These are phyloP conservation scores for Hirschfeldia incana DNA, from an alignment of 345 rosid genomes.

Conservation along the genomic window DNA sequence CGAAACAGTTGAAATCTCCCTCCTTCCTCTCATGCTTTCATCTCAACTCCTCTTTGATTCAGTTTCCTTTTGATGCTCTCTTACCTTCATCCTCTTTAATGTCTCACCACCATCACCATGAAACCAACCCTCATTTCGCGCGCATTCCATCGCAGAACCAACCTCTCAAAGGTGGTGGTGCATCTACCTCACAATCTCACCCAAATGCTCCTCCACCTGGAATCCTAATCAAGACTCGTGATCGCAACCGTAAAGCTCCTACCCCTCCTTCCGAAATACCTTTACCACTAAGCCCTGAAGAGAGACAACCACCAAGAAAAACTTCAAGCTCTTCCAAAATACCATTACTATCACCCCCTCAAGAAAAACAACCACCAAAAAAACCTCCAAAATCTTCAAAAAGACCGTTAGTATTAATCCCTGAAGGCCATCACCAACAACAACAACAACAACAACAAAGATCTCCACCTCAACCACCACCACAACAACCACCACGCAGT, in stretches of 20 bases:
- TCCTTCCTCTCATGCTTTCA: conserved; percentile 18
- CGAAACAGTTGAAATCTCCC: conserved; percentile 18
- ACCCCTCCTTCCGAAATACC: conserved; percentile 26
- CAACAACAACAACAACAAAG: neutral
- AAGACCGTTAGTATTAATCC: conserved; percentile 28
- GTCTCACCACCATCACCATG: conserved; percentile 43
- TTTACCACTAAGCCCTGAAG: conserved; percentile 36
- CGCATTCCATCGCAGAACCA: conserved; percentile 31
- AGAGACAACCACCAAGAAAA: conserved; percentile 2
- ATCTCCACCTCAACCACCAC: neutral
- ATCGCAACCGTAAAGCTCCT: conserved; percentile 23
- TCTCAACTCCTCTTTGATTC: neutral
- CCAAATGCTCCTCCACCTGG: conserved; percentile 4
- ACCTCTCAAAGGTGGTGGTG: conserved; percentile 22
- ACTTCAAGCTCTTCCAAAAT: conserved; percentile 23
- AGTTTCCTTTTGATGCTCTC: conserved; percentile 7
- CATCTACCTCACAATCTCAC: conserved; percentile 32
- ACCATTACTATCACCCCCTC: conserved; percentile 17
- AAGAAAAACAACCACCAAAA: neutral
- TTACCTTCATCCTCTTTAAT: conserved; percentile 33
- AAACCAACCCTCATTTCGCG: conserved; percentile 67
- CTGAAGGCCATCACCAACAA: conserved; percentile 25
- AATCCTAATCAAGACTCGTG: conserved; percentile 29
- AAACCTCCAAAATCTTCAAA: conserved; percentile 3
- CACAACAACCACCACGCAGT: neutral